These are phyloP conservation scores for Peterozyma toletana DNA, from an alignment of 805 yeast species.

Conservation along the genomic window DNA sequence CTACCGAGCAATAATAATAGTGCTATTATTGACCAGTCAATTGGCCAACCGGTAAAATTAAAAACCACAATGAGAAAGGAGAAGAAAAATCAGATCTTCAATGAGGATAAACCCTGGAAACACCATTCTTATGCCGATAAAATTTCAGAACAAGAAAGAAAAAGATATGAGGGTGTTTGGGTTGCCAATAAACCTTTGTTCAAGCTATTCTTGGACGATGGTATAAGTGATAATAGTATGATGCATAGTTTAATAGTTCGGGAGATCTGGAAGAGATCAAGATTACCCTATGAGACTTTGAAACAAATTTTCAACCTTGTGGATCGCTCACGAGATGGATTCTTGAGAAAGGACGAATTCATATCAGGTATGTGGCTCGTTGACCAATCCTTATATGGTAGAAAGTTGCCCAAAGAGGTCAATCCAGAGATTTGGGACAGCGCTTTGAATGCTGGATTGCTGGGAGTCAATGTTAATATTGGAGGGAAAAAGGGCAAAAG, in stretches of 20 bases:
- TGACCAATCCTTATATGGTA: constrained; percentile 91
- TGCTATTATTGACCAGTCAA: background rate
- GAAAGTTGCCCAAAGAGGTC: constrained; percentile 73
- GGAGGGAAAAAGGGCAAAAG: constrained; percentile 21
- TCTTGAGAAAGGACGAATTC: constrained; percentile 73
- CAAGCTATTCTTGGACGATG: background rate
- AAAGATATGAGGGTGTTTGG: constrained; percentile 92
- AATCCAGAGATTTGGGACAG: constrained; percentile 75
- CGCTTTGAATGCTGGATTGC: constrained; percentile 42
- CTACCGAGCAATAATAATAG: background rate
- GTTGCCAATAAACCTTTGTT: constrained; percentile 75
- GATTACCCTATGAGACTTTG: constrained; percentile 55
- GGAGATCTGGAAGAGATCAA: constrained; percentile 75
- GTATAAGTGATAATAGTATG: constrained; percentile 6
- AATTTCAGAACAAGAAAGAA: constrained; percentile 58
- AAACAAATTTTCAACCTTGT: constrained; percentile 73
- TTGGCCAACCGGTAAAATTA: constrained; percentile 29
- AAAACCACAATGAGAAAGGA: constrained; percentile 45
- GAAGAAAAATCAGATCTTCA: constrained; percentile 42
- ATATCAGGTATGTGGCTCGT: constrained; percentile 97
- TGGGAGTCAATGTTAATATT: constrained; percentile 12
- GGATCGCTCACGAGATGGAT: constrained; percentile 71
- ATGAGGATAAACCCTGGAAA: constrained; percentile 93
- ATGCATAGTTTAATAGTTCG: constrained; percentile 62
- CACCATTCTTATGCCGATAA: constrained; percentile 55